Conservation (phyloP, 2,329 filamentous ascomycete species). For the Leptographium radiaticola region DNA sequence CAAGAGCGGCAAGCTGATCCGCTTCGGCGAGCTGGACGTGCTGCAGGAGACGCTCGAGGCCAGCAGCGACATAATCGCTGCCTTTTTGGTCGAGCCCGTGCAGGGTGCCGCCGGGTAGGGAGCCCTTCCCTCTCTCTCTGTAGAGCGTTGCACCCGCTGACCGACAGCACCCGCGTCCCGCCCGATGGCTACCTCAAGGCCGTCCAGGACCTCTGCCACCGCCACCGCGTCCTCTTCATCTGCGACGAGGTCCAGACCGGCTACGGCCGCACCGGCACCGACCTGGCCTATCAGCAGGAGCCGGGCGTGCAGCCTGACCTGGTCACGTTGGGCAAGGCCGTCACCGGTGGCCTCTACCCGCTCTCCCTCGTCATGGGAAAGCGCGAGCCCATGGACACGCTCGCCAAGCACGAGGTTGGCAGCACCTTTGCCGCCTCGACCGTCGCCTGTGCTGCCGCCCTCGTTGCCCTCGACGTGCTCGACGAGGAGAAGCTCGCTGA, state of each 20-base stretch:
- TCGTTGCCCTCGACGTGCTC: slow-evolving; percentile 1
- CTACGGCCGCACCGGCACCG: slow-evolving; percentile 1
- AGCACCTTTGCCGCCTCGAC: slow-evolving; percentile 2
- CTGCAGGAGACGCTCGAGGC: neutral
- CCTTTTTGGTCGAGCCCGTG: neutral
- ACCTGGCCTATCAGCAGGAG: slow-evolving; percentile 2
- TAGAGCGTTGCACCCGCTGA: neutral
- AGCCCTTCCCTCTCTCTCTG: neutral
- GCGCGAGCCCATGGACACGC: neutral
- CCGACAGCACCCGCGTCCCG: neutral
- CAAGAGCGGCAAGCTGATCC: neutral
- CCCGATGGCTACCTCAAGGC: slow-evolving; percentile 1
- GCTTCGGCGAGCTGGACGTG: neutral
- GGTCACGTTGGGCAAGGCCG: neutral
- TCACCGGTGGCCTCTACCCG: slow-evolving; percentile 2
- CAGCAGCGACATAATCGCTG: neutral
- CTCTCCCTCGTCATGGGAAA: slow-evolving; percentile 3
- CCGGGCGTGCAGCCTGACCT: slow-evolving; percentile 1
- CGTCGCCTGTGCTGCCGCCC: slow-evolving; percentile 1
- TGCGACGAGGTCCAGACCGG: slow-evolving; percentile 8
- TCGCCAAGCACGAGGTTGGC: neutral
- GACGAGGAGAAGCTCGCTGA: slow-evolving; percentile 1
- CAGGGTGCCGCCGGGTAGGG: neutral
- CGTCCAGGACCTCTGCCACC: slow-evolving; percentile 1
- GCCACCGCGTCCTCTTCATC: slow-evolving; percentile 11